Evolutionary conservation across 805 yeast genomes (phyloP).

Genomic region (Metschnikowia proteae): DNA sequence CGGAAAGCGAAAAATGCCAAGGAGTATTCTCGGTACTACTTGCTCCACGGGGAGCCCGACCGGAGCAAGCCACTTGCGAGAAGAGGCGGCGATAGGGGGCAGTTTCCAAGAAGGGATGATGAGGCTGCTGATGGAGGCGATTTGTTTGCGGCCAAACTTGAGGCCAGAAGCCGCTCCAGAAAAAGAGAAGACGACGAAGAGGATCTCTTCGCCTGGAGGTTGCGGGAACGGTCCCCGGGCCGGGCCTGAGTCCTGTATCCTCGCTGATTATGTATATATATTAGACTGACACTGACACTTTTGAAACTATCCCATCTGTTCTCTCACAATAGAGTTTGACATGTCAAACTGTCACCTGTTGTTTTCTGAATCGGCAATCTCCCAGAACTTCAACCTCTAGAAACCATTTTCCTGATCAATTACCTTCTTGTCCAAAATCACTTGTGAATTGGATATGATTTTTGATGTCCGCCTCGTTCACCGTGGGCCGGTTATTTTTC

Average conservation of each 20-base stretch:
- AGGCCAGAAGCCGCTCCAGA: conserved; percentile 7
- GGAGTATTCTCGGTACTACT: conserved; percentile 58
- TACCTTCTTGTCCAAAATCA: conserved; percentile 98
- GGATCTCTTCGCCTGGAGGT: conserved; percentile 34
- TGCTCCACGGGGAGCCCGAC: conserved; percentile 70
- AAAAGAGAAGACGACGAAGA: conserved; percentile 23
- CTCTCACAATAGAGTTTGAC: neutral
- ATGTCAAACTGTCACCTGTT: neutral
- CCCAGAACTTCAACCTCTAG: too few relatives aligned
- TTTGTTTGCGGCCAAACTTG: conserved; percentile 23
- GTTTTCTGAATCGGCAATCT: neutral
- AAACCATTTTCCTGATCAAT: conserved; percentile 31
- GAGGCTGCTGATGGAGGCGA: conserved; percentile 17
- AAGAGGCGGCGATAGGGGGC: conserved; percentile 14
- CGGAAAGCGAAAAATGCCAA: conserved; percentile 55
- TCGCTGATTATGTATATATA: neutral
- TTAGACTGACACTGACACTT: conserved; percentile 3
- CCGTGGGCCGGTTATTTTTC: conserved; percentile 90
- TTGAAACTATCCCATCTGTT: neutral
- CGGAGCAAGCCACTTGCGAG: conserved; percentile 22
- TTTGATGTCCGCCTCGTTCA: conserved; percentile 74
- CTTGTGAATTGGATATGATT: conserved; percentile 84
- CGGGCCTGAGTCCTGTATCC: neutral
- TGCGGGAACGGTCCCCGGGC: conserved; percentile 21
- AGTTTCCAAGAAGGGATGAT: conserved; percentile 11